Conservation (phyloP, 225 moss, liverwort and hornwort species). For the Marchantia polymorpha region DNA sequence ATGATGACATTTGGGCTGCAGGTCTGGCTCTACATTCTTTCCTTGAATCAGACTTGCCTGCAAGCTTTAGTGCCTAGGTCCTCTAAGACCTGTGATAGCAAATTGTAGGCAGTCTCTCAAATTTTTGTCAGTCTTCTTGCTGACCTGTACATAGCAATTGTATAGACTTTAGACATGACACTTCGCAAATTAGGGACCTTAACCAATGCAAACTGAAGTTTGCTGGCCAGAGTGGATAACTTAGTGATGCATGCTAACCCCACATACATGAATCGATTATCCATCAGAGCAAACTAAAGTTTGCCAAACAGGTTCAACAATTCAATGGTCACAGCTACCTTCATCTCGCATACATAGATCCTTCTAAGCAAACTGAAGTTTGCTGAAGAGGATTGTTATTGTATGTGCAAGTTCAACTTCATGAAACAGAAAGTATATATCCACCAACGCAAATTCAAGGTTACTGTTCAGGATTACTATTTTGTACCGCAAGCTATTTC, state of each 20-base stretch:
- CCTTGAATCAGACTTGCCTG: slow-evolving; percentile 52
- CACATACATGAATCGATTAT: not conserved
- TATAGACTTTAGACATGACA: slow-evolving; percentile 16
- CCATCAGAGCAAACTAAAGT: slow-evolving; percentile 17
- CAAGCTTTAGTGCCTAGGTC: slow-evolving; percentile 5
- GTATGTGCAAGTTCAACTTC: not conserved
- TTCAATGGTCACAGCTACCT: not conserved
- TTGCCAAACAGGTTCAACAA: slow-evolving; percentile 8
- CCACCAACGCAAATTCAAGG: not conserved
- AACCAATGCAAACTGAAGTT: not conserved
- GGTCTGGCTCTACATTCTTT: slow-evolving; percentile 65
- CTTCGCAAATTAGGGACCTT: slow-evolving; percentile 1
- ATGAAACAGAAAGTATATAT: not conserved
- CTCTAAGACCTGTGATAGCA: not conserved
- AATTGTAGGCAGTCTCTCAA: slow-evolving; percentile 1
- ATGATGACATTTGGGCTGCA: slow-evolving; percentile 79
- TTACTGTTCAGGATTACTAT: not conserved
- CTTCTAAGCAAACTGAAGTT: slow-evolving; percentile 7
- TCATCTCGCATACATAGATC: not conserved
- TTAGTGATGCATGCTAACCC: not conserved
- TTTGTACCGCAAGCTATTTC: not conserved
- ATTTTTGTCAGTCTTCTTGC: slow-evolving; percentile 13
- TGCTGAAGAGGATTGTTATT: not conserved
- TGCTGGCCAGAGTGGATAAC: slow-evolving; percentile 11
- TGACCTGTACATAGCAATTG: slow-evolving; percentile 21